Evolutionary conservation across 495 filamentous ascomycete genomes (phyloP).

Genomic region (Penicillium ucsense): DNA sequence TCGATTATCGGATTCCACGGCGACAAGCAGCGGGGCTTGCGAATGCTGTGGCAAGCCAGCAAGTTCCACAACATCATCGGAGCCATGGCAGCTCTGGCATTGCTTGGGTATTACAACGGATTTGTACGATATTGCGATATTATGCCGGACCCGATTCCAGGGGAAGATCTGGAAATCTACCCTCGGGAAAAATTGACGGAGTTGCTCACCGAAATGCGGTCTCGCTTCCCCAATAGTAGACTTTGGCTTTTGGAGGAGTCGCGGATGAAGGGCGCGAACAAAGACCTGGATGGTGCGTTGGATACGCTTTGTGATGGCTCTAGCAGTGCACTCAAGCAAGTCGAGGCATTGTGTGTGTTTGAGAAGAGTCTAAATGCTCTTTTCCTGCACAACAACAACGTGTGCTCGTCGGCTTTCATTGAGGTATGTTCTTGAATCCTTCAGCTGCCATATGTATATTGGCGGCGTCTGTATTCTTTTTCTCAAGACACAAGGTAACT

Average conservation of each 20-base stretch:
- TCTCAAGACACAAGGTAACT: background rate
- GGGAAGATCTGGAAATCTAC: constrained; percentile 53
- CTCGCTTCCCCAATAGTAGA: constrained; percentile 68
- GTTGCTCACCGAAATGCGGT: constrained; percentile 65
- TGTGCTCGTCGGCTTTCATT: constrained; percentile 64
- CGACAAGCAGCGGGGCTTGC: constrained; percentile 72
- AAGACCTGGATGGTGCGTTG: constrained; percentile 58
- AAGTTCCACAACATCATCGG: constrained; percentile 86
- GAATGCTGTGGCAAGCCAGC: constrained; percentile 87
- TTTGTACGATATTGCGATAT: constrained; percentile 83
- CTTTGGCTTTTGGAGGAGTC: constrained; percentile 91
- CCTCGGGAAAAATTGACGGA: constrained; percentile 58
- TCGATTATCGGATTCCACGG: constrained; percentile 87
- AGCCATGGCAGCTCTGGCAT: constrained; percentile 70
- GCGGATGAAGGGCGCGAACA: constrained; percentile 60
- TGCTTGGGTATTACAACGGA: constrained; percentile 82
- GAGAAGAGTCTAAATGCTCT: constrained; percentile 73
- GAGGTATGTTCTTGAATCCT: constrained; percentile 25
- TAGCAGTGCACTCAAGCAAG: constrained; percentile 75
- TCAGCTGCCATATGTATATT: too few relatives aligned
- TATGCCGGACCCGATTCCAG: constrained; percentile 47
- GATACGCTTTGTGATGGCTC: constrained; percentile 45
- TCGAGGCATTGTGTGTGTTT: constrained; percentile 70
- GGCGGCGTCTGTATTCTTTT: too few relatives aligned
- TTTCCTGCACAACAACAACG: constrained; percentile 64